Percentiles rank a stretch among this genome's conserved stretches.
Evolutionary conservation across 139 green algal genomes (phyloP).

Genomic region (Chlorokybus atmophyticus): DNA sequence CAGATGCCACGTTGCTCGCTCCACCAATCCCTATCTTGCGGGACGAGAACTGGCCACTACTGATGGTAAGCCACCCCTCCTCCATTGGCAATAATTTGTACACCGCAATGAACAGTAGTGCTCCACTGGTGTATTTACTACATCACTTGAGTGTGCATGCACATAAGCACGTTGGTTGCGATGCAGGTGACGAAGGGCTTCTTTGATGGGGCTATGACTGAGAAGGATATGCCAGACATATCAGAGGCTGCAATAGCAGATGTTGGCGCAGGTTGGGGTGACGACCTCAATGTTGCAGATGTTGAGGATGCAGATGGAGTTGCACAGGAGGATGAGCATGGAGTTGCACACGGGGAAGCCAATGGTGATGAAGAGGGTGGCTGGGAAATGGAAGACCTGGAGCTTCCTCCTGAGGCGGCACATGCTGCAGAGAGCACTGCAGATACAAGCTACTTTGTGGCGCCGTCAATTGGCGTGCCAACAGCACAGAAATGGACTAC

Average conservation of each 20-base stretch:
- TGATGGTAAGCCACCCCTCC: too few relatives aligned
- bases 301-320: slow-evolving; percentile 28
- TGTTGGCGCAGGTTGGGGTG: slow-evolving; percentile 53
- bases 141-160: too few relatives aligned
- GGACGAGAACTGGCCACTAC: slow-evolving; percentile 95
- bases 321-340: slow-evolving; percentile 10
- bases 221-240: slow-evolving; percentile 5
- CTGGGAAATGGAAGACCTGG: slow-evolving; percentile 87
- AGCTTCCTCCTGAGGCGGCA: slow-evolving; percentile 49
- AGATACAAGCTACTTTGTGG: slow-evolving; percentile 46
- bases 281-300: slow-evolving; percentile 51
- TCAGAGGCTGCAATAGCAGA: slow-evolving; percentile 28
- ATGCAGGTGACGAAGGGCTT: slow-evolving; percentile 69
- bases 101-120: too few relatives aligned
- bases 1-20: slow-evolving; percentile 36
- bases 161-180: too few relatives aligned
- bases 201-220: slow-evolving; percentile 74
- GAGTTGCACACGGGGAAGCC: slow-evolving; percentile 24
- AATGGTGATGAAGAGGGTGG: slow-evolving; percentile 60
- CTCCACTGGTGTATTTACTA: too few relatives aligned
- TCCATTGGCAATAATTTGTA: too few relatives aligned
- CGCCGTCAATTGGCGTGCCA: slow-evolving; percentile 58
- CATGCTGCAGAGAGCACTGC: slow-evolving; percentile 29
- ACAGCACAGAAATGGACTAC: slow-evolving; percentile 68
- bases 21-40: slow-evolving; percentile 57